Evolutionary conservation across 257 asterid genomes (phyloP).

Genomic region (Nemophila menziesii): DNA sequence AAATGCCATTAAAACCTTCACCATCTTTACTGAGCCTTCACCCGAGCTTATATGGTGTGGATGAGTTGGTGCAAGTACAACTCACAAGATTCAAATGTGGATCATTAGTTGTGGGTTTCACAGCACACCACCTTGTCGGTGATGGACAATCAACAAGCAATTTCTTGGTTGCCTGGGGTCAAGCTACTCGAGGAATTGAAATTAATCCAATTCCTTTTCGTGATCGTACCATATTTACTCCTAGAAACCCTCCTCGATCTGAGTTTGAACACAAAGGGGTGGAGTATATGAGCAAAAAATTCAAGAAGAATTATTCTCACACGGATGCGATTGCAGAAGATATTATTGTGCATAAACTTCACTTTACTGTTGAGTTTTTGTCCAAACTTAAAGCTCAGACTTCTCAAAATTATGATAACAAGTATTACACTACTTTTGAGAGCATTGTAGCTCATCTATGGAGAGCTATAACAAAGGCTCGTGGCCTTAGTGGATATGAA

Average conservation of each 20-base stretch:
- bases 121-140: slow-evolving; percentile 63
- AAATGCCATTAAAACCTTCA: slow-evolving; percentile 34
- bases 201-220: slow-evolving; percentile 37
- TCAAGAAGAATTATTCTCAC: slow-evolving; percentile 23
- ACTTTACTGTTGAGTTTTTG: slow-evolving; percentile 44
- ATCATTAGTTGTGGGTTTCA: slow-evolving; percentile 68
- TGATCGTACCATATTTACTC: slow-evolving; percentile 47
- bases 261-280: slow-evolving; percentile 62
- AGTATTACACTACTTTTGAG: slow-evolving; percentile 63
- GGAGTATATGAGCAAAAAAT: slow-evolving; percentile 27
- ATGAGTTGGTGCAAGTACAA: slow-evolving; percentile 66
- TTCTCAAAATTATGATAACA: slow-evolving; percentile 28
- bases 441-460: slow-evolving; percentile 76
- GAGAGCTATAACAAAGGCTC: slow-evolving; percentile 62
- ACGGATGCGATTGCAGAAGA: slow-evolving; percentile 29
- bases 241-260: slow-evolving; percentile 36
- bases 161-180: slow-evolving; percentile 84
- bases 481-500: slow-evolving; percentile 36
- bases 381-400: slow-evolving; percentile 49
- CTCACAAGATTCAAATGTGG: slow-evolving; percentile 72
- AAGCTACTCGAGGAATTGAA: slow-evolving; percentile 39
- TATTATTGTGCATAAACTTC: slow-evolving; percentile 45
- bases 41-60: slow-evolving; percentile 39
- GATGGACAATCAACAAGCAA: slow-evolving; percentile 66
- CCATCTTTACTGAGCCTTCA: slow-evolving; percentile 46